Conservation (phyloP, 495 filamentous ascomycete species). For the Parathielavia hyrcaniae region DNA sequence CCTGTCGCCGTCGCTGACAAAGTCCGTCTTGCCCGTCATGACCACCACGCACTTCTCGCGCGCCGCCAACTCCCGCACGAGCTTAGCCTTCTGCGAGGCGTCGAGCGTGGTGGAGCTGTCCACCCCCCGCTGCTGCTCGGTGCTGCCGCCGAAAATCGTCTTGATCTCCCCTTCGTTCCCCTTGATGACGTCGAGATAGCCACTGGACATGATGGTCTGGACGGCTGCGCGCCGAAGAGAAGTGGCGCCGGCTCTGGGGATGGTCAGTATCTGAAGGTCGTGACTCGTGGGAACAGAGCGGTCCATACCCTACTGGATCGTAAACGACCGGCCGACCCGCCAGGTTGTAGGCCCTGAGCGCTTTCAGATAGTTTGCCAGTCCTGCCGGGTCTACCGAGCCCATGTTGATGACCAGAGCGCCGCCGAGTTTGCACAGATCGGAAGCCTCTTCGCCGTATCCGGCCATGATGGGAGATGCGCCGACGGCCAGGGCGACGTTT, state of each 20-base stretch:
- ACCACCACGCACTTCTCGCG: constrained; percentile 70
- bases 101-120: constrained; percentile 63
- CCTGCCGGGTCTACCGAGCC: constrained; percentile 74
- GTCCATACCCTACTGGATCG: constrained; percentile 72
- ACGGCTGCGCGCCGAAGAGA: constrained; percentile 62
- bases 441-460: constrained; percentile 75
- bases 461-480: constrained; percentile 91
- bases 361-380: constrained; percentile 55
- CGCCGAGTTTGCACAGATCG: constrained; percentile 62
- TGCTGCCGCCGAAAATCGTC: constrained; percentile 57
- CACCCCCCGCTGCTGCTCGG: constrained; percentile 75
- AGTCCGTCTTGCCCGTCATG: constrained; percentile 76
- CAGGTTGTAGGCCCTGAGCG: constrained; percentile 68
- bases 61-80: constrained; percentile 60
- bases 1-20: constrained; percentile 64
- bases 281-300: not conserved
- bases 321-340: constrained; percentile 69
- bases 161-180: constrained; percentile 90
- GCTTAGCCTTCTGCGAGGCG: constrained; percentile 42
- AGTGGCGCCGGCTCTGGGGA: constrained; percentile 66
- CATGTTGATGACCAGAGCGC: constrained; percentile 87
- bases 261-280: constrained; percentile 1
- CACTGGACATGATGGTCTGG: constrained; percentile 61
- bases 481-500: constrained; percentile 77
- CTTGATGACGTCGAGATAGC: constrained; percentile 84